Evolutionary conservation across 805 yeast genomes (phyloP), one percentile per base, ranked within the genome.

Genomic region (Saturnispora ahearnii): DNA sequence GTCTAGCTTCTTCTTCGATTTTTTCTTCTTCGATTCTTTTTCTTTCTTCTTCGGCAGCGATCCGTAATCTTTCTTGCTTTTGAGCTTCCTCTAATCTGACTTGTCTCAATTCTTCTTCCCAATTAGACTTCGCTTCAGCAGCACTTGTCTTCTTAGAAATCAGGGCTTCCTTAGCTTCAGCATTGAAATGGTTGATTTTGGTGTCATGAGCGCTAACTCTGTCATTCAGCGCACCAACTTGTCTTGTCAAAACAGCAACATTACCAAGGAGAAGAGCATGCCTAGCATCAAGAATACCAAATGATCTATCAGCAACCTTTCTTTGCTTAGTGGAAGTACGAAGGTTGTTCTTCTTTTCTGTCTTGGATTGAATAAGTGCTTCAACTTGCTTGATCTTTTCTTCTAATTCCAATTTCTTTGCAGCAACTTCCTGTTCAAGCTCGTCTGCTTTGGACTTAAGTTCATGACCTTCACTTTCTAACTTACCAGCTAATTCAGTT

Each of bases 21-120:
- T 59, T 57, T 59, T 76, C 76, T 48, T 62, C 57, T 18, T 74
- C 80, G 49, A 71, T 46, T 51, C 73, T 64, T 59, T 64, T 58
- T 55, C 72, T 61, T 56, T 67, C 71, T 43, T 60, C 67, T 53
- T 65, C 70, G 11, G 64, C 66, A 54, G 70, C 73, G 21, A 68
- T 61, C 51, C 71, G 64, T 49, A 69, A 57, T 48, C 69, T 63
- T 57, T 73, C 77, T 54, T 74, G 78, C 49, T 72, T 77, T 48
- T 64, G 62, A 21, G 75, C 77, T 48, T 71, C 71, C 45, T 69
- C 68, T 45, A 65, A 60, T 48, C 76, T 74, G 48, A 74, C 60
- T n/a, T 62, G 68, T 43, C 68, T 66, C 61, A 69, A 68, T 53
- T 77, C 79, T 5, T 57, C 57, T 53, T 71, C 69, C 82, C 82